These are phyloP conservation scores for Oropetium thomaeum DNA, from an alignment of 176 grass and related monocot species.

Conservation along the genomic window DNA sequence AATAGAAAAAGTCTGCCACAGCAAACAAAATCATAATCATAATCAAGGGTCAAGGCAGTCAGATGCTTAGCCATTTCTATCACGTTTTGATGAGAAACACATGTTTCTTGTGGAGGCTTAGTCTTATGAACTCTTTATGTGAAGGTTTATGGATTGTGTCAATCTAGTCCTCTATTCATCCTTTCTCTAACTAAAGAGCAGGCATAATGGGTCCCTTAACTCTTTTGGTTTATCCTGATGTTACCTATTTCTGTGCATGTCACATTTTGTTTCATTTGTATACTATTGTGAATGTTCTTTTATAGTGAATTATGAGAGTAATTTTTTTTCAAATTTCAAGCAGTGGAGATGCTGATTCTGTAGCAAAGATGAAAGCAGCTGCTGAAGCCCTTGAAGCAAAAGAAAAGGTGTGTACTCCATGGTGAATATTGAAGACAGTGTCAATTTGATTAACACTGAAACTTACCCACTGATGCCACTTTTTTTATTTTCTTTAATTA, in stretches of 20 bases:
- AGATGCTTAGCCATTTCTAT: background rate
- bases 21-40: constrained; percentile 7
- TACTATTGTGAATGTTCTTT: background rate
- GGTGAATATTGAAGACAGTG: constrained; percentile 16
- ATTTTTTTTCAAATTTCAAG: constrained; percentile 52
- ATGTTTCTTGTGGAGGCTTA: background rate
- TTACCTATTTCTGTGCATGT: constrained; percentile 1
- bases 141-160: background rate
- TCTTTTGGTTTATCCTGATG: background rate
- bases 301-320: background rate
- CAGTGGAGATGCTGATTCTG: constrained; percentile 51
- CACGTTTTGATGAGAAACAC: background rate
- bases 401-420: constrained; percentile 63
- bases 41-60: background rate
- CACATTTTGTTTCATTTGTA: background rate
- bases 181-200: background rate
- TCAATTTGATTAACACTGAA: background rate
- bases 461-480: background rate
- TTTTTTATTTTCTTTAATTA: background rate
- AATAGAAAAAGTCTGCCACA: background rate
- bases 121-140: background rate
- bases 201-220: background rate
- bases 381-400: constrained; percentile 72
- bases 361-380: constrained; percentile 63
- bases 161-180: background rate